Evolutionary conservation across 1,284 basidiomycete genomes (phyloP).

Genomic region (Heterobasidion occidentale): DNA sequence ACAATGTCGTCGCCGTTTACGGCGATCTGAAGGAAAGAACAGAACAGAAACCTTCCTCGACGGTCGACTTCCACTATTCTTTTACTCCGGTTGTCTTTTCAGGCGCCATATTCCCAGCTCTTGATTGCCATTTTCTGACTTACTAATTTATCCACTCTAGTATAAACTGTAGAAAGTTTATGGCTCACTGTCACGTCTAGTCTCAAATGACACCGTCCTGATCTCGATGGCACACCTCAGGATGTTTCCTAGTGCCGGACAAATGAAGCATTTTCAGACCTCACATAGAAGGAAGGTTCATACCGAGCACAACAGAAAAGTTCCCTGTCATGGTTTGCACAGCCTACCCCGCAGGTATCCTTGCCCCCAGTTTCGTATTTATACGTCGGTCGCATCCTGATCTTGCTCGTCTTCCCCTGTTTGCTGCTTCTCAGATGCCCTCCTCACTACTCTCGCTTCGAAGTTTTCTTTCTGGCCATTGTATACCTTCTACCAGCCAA

Average conservation of each 20-base stretch:
- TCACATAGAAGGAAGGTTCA: slow-evolving; percentile 24
- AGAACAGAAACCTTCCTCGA: background rate
- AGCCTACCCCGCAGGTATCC: background rate
- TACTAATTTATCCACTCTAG: background rate
- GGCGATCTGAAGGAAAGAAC: slow-evolving; percentile 13
- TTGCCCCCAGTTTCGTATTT: slow-evolving; percentile 4
- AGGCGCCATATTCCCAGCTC: slow-evolving; percentile 6
- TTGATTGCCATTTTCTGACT: slow-evolving; percentile 5
- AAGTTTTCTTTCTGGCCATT: background rate
- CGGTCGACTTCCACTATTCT: too few species aligned
- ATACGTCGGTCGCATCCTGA: background rate
- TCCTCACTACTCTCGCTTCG: background rate
- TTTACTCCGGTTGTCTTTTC: slow-evolving; percentile 13
- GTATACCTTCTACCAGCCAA: background rate
- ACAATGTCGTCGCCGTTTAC: slow-evolving; percentile 10
- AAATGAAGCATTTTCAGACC: slow-evolving; percentile 25
- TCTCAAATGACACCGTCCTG: background rate
- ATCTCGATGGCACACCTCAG: background rate
- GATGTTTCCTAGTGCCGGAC: slow-evolving; percentile 26
- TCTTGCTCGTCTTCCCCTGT: slow-evolving; percentile 3
- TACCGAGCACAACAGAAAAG: slow-evolving; percentile 23
- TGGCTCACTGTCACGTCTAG: background rate
- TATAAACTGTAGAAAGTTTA: background rate
- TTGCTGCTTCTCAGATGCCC: background rate
- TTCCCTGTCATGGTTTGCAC: slow-evolving; percentile 26